phyloP scores from a whole-genome alignment of 2,329 filamentous ascomycete genomes.

The Fusarium sp. region DNA sequence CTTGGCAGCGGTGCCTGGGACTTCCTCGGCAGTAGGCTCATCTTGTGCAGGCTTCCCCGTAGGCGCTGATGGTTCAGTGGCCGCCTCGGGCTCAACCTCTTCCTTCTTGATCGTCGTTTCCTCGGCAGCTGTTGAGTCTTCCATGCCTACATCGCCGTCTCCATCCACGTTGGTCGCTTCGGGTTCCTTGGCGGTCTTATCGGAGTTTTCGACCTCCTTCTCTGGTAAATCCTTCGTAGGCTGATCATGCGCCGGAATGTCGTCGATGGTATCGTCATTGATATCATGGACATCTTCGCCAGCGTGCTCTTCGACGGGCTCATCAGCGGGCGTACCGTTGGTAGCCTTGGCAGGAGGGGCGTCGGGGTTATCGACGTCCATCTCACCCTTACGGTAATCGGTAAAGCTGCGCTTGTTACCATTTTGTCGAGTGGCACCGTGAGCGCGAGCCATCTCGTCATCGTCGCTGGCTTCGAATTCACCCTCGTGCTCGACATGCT shows the following conservation, averaged over 20 bases:
- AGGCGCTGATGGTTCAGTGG: conserved; percentile 23
- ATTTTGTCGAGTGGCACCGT: conserved; percentile 75
- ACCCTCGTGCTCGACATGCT: conserved; percentile 80
- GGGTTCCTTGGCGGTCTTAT: conserved; percentile 32
- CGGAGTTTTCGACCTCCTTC: conserved; percentile 39
- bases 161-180: conserved; percentile 57
- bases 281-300: conserved; percentile 55
- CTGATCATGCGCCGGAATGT: conserved; percentile 55
- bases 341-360: conserved; percentile 57
- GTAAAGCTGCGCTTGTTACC: conserved; percentile 67
- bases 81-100: conserved; percentile 42
- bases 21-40: conserved; percentile 25
- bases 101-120: conserved; percentile 48
- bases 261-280: conserved; percentile 62
- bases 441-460: conserved; percentile 81
- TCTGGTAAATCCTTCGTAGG: conserved; percentile 48
- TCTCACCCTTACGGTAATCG: conserved; percentile 64
- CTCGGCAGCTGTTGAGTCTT: conserved; percentile 52
- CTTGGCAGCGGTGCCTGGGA: conserved; percentile 28
- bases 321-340: conserved; percentile 52
- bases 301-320: conserved; percentile 49
- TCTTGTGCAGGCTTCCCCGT: conserved; percentile 44
- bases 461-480: conserved; percentile 93
- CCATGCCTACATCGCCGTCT: conserved; percentile 69
- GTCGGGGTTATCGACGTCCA: conserved; percentile 57